These are phyloP conservation scores for Ophiostoma perfectum DNA, from an alignment of 2,329 filamentous ascomycete genomes.

Conservation along the genomic window DNA sequence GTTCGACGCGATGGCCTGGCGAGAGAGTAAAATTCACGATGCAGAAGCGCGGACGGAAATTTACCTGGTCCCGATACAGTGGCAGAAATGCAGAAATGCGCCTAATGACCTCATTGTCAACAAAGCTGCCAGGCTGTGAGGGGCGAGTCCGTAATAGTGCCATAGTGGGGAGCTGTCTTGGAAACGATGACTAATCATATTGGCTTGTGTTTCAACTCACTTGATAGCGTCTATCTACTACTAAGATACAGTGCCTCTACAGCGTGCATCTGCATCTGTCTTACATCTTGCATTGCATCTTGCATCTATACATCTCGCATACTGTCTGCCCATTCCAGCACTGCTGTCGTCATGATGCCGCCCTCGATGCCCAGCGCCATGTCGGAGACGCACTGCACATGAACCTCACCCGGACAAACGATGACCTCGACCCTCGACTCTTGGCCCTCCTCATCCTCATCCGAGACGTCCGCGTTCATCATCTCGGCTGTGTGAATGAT, in stretches of 20 bases:
- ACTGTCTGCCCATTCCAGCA: slow-evolving; percentile 14
- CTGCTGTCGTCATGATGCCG: slow-evolving; percentile 13
- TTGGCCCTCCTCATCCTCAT: not conserved
- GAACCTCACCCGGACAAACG: slow-evolving; percentile 25
- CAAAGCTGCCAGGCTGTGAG: slow-evolving; percentile 2
- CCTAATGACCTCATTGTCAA: slow-evolving; percentile 23
- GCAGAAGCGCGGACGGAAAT: not conserved
- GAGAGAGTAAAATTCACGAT: not conserved
- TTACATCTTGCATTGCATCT: not conserved
- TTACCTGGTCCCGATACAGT: not conserved
- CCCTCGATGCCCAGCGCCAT: slow-evolving; percentile 22
- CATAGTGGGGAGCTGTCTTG: slow-evolving; percentile 6
- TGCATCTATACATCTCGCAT: not conserved
- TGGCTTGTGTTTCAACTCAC: not conserved
- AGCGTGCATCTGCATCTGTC: not conserved
- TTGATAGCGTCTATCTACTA: not conserved
- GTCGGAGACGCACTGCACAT: slow-evolving; percentile 24
- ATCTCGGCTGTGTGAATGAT: slow-evolving; percentile 23
- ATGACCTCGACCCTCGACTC: slow-evolving; percentile 21
- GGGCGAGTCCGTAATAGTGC: slow-evolving; percentile 11
- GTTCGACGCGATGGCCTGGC: not conserved
- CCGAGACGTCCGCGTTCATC: slow-evolving; percentile 20
- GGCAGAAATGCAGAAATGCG: slow-evolving; percentile 15
- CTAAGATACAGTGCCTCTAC: not conserved
- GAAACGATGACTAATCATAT: slow-evolving; percentile 15